Evolutionary conservation across 331 rosid species (phyloP).

Genomic region (Phaseolus coccineus): DNA sequence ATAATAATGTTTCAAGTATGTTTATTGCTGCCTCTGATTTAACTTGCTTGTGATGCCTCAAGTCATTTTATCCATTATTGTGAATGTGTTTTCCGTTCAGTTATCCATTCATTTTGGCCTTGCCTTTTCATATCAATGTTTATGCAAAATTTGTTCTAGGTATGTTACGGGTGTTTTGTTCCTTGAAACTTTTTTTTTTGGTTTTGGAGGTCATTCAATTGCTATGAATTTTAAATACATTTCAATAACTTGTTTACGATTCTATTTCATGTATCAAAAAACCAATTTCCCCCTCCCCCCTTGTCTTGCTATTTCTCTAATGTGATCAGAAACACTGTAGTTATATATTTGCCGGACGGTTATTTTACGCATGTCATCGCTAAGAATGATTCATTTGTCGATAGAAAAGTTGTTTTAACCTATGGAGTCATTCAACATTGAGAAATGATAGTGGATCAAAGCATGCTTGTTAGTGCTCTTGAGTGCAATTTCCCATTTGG

Average conservation of each 20-base stretch:
- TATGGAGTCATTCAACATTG: constrained; percentile 18
- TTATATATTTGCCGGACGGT: not conserved
- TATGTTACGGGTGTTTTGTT: constrained; percentile 20
- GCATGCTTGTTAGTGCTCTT: constrained; percentile 23
- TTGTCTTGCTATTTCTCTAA: constrained; percentile 4
- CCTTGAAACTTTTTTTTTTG: not conserved
- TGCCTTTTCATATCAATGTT: constrained; percentile 29
- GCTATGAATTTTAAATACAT: not conserved
- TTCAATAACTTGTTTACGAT: constrained; percentile 27
- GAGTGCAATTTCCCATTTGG: constrained; percentile 21
- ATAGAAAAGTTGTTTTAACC: constrained; percentile 30
- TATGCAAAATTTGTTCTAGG: not conserved
- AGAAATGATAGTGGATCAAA: constrained; percentile 8
- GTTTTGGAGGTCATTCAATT: not conserved
- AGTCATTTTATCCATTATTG: not conserved
- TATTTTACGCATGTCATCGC: constrained; percentile 22
- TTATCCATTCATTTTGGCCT: not conserved
- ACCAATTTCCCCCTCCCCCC: not conserved
- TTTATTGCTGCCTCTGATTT: constrained; percentile 7
- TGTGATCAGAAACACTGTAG: not conserved
- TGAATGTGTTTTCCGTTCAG: not conserved
- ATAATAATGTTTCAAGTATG: not conserved
- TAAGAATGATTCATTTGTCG: constrained; percentile 19
- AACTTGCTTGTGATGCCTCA: not conserved
- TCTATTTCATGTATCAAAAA: constrained; percentile 29